Evolutionary conservation across 2,329 filamentous ascomycete species (phyloP), one percentile per base, ranked within the genome.

Genomic region (Aspergillus sp.): DNA sequence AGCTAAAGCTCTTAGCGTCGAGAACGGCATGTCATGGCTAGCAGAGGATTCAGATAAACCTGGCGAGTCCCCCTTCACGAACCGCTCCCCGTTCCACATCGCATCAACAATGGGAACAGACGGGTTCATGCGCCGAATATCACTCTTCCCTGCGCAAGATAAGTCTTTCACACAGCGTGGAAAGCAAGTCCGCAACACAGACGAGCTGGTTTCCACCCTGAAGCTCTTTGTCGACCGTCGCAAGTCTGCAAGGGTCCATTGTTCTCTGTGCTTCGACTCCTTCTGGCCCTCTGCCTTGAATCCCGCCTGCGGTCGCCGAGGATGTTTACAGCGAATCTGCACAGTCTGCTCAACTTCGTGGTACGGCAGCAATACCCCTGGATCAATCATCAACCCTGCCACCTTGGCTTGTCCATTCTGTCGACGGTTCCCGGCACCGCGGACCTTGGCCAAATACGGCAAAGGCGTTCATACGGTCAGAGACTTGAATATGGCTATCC

Each of bases 361-460:
- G 80, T 82, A 82, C 57, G 78, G 79, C 0, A 66, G 78, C 57
- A 83, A 83, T 62, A 50, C 44, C 0, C 66, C 71, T 1, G 80
- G 80, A 1, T 64, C 65, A 1, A 70, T 82, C 12, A 74, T 83
- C 64, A 82, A 83, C 58, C 64, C 77, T 0, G 78, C 80, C 0
- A 79, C 81, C 0, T 74, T 83, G 4, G 70, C 65, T 2, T 82
- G 80, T 57, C 80, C 81, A 1, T 83, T 83, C 68, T 83, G 80
- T 58, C 73, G 81, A 22, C 75, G 80, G 0, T 69, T 65, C 44
- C 80, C 80, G 0, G 70, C 73, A 1, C 64, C 75, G 4, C 70
- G 70, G 52, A 75, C 72, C 1, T 61, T 80, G 2, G 66, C 73
- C 0, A 61, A 62, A 1, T 70, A 73, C 19, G 70, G 71, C 1